These are phyloP conservation scores for Alternaria sp. DNA, from an alignment of 2,329 filamentous ascomycete species.

Conservation along the genomic window DNA sequence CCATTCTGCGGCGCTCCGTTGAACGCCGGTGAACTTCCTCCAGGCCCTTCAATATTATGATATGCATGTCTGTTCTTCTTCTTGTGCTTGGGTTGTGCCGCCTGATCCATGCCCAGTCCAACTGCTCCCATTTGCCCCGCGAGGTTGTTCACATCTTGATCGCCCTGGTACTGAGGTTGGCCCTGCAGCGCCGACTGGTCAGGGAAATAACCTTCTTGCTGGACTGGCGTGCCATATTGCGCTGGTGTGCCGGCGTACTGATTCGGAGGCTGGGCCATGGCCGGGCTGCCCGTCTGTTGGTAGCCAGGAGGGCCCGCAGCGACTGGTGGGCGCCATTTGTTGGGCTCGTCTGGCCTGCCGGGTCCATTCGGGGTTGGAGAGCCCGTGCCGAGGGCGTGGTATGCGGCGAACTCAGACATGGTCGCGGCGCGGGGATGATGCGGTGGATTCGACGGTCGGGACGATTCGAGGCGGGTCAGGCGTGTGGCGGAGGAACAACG, in stretches of 20 bases:
- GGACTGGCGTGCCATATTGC: conserved; percentile 33
- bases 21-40: conserved; percentile 70
- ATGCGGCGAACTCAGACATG: conserved; percentile 48
- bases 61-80: conserved; percentile 97
- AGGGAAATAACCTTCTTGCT: conserved; percentile 52
- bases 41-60: conserved; percentile 79
- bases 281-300: conserved; percentile 49
- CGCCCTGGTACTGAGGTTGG: conserved; percentile 26
- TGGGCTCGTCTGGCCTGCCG: conserved; percentile 37
- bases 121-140: conserved; percentile 37
- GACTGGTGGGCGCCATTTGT: conserved; percentile 50
- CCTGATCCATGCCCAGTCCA: conserved; percentile 44
- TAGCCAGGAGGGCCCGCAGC: conserved; percentile 54
- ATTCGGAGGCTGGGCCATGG: conserved; percentile 35
- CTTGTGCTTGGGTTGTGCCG: conserved; percentile 63
- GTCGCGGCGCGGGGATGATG: conserved; percentile 33
- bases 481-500: conserved; percentile 16
- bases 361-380: conserved; percentile 38
- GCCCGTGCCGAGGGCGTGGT: conserved; percentile 43
- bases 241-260: conserved; percentile 40
- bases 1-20: conserved; percentile 69
- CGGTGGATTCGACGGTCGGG: conserved; percentile 16
- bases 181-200: conserved; percentile 38
- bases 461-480: conserved; percentile 21
- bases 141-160: conserved; percentile 43